Percentiles rank a stretch among this genome's conserved stretches.
Evolutionary conservation across 805 yeast genomes (phyloP).

Genomic region (Wickerhamomyces canadensis): DNA sequence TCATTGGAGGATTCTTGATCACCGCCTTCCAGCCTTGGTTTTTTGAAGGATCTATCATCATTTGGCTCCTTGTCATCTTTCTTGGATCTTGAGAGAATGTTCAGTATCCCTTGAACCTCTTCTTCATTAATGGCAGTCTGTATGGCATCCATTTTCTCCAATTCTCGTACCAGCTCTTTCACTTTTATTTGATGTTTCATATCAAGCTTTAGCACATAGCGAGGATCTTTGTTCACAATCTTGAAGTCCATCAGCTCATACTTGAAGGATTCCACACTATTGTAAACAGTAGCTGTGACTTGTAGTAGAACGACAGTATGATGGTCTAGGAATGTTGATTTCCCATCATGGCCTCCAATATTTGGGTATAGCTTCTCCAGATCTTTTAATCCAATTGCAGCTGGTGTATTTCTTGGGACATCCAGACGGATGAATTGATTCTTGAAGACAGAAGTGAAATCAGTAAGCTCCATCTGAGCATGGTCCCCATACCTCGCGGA

Average conservation of each 20-base stretch:
- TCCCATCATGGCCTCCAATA: not conserved
- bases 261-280: constrained; percentile 1
- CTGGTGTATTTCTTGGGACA: not conserved
- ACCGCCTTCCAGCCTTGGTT: not conserved
- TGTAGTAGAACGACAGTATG: not conserved
- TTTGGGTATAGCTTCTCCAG: not conserved
- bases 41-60: not conserved
- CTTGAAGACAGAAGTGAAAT: constrained; percentile 5
- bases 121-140: not conserved
- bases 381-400: not conserved
- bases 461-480: constrained; percentile 4
- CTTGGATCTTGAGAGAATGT: not conserved
- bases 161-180: not conserved
- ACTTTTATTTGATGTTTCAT: not conserved
- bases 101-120: constrained; percentile 4
- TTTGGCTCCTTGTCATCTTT: not conserved
- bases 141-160: not conserved
- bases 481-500: not conserved
- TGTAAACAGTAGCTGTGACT: constrained; percentile 1
- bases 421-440: not conserved
- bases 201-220: not conserved
- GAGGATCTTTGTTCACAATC: constrained; percentile 2
- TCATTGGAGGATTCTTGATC: not conserved
- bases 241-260: constrained; percentile 1
- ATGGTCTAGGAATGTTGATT: not conserved